phyloP scores from a whole-genome alignment of 768 basidiomycete species.

The Clitopilus hobsonii region DNA sequence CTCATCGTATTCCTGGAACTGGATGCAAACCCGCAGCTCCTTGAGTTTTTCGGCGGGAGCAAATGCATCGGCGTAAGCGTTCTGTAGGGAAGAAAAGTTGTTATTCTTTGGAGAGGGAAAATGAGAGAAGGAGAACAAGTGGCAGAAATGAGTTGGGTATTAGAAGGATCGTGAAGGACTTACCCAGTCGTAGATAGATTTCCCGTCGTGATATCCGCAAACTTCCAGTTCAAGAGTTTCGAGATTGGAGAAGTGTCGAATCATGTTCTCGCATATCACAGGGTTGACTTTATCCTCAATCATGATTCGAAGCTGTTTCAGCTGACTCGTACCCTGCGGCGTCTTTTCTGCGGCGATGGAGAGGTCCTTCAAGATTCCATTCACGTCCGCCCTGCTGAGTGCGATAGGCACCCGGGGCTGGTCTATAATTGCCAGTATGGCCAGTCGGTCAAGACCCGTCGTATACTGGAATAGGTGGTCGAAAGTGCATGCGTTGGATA shows the following conservation, averaged over 20 bases:
- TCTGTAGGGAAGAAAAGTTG: slow-evolving; percentile 14
- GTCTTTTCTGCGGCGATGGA: slow-evolving; percentile 16
- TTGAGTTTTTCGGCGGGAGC: slow-evolving; percentile 16
- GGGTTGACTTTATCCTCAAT: slow-evolving; percentile 34
- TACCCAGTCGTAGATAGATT: slow-evolving; percentile 34
- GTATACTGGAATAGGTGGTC: slow-evolving; percentile 24
- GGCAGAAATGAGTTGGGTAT: background rate
- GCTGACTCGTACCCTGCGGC: slow-evolving; percentile 4
- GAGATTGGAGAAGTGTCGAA: slow-evolving; percentile 26
- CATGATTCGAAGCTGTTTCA: slow-evolving; percentile 32
- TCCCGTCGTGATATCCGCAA: slow-evolving; percentile 37
- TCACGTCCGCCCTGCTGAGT: slow-evolving; percentile 24
- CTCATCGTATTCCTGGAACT: slow-evolving; percentile 32
- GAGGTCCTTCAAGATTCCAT: slow-evolving; percentile 23
- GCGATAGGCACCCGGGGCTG: slow-evolving; percentile 33
- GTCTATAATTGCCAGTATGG: slow-evolving; percentile 30
- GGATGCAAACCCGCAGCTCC: slow-evolving; percentile 30
- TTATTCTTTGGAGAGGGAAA: background rate
- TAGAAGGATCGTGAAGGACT: slow-evolving; percentile 8
- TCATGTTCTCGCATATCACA: slow-evolving; percentile 25
- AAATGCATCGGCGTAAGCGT: slow-evolving; percentile 28
- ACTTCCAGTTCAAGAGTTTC: slow-evolving; percentile 36
- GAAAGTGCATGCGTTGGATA: slow-evolving; percentile 32
- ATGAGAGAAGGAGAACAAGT: slow-evolving; percentile 2
- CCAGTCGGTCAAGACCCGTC: slow-evolving; percentile 25